Conservation (phyloP, 306 rosid species). For the Trifolium subterraneum region DNA sequence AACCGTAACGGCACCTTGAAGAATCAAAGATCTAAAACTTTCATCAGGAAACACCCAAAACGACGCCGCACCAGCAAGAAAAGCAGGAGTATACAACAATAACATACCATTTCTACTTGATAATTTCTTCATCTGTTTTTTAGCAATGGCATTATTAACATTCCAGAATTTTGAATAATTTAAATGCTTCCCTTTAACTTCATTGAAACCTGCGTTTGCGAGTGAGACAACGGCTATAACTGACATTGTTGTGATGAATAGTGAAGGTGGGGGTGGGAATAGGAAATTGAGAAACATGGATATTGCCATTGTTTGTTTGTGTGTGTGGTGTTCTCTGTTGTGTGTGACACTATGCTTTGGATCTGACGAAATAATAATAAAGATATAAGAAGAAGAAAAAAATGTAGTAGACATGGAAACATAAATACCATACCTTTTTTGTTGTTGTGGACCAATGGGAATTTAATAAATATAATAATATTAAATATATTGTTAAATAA, state of each 20-base stretch:
- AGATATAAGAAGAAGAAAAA: too few relatives aligned
- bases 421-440: too few relatives aligned
- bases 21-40: constrained; percentile 47
- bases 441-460: too few relatives aligned
- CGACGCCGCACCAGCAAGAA: constrained; percentile 56
- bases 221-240: constrained; percentile 40
- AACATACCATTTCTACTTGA: constrained; percentile 70
- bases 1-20: constrained; percentile 59
- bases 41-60: constrained; percentile 49
- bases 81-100: constrained; percentile 64
- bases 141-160: not conserved
- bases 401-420: too few relatives aligned
- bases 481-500: too few relatives aligned
- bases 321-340: not conserved
- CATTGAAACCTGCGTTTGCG: constrained; percentile 49
- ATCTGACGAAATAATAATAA: not conserved
- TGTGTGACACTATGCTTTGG: not conserved
- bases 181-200: constrained; percentile 63
- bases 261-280: constrained; percentile 62
- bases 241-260: constrained; percentile 56
- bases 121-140: constrained; percentile 38
- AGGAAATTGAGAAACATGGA: constrained; percentile 37
- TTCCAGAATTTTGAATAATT: constrained; percentile 73
- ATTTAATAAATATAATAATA: too few relatives aligned
- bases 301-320: constrained; percentile 12